Base-by-base conservation (phyloP, 352 stramenopile species). In the Phytophthora meadii region DNA sequence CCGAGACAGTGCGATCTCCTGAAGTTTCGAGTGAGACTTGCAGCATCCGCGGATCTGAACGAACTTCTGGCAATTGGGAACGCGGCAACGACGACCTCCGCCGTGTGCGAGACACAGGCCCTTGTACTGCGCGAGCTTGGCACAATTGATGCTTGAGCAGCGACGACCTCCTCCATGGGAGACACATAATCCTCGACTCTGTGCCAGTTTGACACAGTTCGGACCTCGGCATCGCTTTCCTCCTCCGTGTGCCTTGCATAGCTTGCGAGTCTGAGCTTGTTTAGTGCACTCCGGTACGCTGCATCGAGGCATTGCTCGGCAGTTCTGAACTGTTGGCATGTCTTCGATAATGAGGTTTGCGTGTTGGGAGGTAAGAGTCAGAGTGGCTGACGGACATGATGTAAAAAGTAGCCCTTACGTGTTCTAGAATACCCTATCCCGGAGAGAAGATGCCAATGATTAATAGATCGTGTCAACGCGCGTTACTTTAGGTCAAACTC, bases 241-340 rank as follows among this genome's bases (percentile, higher is more conserved):
- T 39, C 87, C 84, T 48, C 87, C 84, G 34, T 94, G 86, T 2
- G 87, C 82, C 51, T 92, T 92, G 61, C 83, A 92, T 11, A 88
- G 65, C 1, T 79, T 76, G 4, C 79, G 65, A 14, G 77, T 89
- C 60, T 92, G 81, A 5, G 74, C 79, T 68, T 89, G 88, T 58
- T 92, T 90, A 30, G 77, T 72, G 58, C 83, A 92, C 5, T 69
- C 72, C 5, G 70, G 54, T 46, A 82, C 70, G 37, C 86, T 77
- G 53, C 83, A 92, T 19, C 73, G 37, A 14, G 49, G 8, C 15
- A 28, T 1, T 8, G 15, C 39, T 14, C 19, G 34, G 27, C 22
- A 34, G 37, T 14, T 14, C 30, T 12, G 4, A 10, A 12, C 12
- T 36, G 7, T 36, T 14, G 30, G 9, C 30, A 36, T 36, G 30